Percentiles rank a stretch among this genome's conserved stretches.
These are phyloP conservation scores for Phyllosticta capitalensis DNA, from an alignment of 2,329 filamentous ascomycete species.

Conservation along the genomic window DNA sequence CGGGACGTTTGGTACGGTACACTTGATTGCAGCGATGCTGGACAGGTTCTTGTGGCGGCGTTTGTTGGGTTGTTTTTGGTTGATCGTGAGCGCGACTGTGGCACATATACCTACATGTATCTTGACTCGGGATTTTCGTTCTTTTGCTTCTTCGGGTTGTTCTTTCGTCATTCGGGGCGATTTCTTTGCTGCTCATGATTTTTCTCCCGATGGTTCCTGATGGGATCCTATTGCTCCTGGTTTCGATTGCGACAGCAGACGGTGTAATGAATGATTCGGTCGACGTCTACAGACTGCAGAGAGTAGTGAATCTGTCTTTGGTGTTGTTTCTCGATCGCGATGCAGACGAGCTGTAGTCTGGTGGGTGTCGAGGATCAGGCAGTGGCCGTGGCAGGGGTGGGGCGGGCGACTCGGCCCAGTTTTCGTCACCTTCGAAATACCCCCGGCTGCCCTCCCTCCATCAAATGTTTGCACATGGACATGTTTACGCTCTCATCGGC, in stretches of 20 bases:
- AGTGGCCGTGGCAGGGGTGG: neutral
- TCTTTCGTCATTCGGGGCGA: neutral
- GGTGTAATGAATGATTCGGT: neutral
- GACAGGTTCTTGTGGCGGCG: neutral
- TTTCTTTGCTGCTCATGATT: neutral
- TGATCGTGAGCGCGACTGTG: neutral
- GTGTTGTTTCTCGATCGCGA: neutral
- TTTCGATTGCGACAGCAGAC: neutral
- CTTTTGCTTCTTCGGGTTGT: neutral
- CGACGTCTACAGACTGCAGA: no score
- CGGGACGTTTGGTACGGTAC: neutral
- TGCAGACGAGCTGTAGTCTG: neutral
- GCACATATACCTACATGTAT: neutral
- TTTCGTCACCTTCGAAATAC: neutral
- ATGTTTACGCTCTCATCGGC: neutral
- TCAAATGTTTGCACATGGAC: neutral
- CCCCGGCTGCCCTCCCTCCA: neutral
- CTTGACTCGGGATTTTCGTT: neutral
- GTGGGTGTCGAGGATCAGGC: neutral
- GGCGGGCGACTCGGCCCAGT: neutral
- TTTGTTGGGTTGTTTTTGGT: neutral
- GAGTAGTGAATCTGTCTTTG: no score
- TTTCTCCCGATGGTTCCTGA: neutral
- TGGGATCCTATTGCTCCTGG: neutral
- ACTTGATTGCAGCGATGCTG: neutral